Conservation (phyloP, 805 yeast species). For the Saturnispora kantuleensis region DNA sequence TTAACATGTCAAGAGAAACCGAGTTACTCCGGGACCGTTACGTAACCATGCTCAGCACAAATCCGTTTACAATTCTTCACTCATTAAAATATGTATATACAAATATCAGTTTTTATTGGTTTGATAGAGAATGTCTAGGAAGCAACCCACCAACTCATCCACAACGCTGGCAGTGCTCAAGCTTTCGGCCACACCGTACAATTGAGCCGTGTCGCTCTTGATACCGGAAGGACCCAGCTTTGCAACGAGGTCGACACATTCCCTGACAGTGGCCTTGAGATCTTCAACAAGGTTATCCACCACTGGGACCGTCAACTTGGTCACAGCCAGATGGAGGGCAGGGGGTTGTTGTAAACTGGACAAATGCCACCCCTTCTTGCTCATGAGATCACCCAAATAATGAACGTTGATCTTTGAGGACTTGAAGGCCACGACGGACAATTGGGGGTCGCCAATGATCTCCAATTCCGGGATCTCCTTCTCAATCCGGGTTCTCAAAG, state of each 20-base stretch:
- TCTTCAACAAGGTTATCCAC: constrained; percentile 51
- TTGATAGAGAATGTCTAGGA: constrained; percentile 74
- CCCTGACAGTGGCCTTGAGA: constrained; percentile 34
- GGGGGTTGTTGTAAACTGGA: constrained; percentile 81
- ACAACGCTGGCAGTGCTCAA: constrained; percentile 77
- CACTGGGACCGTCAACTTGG: constrained; percentile 54
- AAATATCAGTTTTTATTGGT: constrained; percentile 14
- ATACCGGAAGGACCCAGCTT: constrained; percentile 7
- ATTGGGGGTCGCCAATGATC: constrained; percentile 77
- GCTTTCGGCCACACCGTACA: constrained; percentile 95
- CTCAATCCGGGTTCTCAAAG: constrained; percentile 38
- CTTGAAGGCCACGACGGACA: constrained; percentile 74
- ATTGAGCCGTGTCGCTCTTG: constrained; percentile 64
- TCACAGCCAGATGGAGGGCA: constrained; percentile 85
- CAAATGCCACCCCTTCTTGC: constrained; percentile 78
- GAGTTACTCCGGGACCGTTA: background rate
- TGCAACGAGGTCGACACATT: constrained; percentile 25
- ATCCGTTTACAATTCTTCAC: background rate
- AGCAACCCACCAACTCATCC: constrained; percentile 66
- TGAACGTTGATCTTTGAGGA: constrained; percentile 59
- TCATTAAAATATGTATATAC: background rate
- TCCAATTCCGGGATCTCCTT: constrained; percentile 46
- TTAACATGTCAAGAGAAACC: background rate
- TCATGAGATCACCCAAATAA: constrained; percentile 62
- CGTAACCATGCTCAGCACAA: background rate